A percentile compares a stretch with the other conserved stretches of the same genome.
Evolutionary conservation across 768 basidiomycete species (phyloP).

Genomic region (Hirschioporus abietinus): DNA sequence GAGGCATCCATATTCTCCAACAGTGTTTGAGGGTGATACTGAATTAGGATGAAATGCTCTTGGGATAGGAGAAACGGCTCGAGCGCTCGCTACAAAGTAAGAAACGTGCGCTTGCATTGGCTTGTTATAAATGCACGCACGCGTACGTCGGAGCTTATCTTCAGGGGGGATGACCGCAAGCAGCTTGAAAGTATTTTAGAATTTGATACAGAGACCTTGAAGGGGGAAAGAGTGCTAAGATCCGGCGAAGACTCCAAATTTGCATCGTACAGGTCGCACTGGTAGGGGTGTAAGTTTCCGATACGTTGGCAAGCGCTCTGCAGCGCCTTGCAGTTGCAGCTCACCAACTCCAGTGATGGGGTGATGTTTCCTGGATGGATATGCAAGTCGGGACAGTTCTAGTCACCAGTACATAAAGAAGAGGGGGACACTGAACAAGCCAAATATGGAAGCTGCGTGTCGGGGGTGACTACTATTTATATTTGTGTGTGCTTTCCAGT

Average conservation of each 20-base stretch:
- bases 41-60: neutral
- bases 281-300: no score
- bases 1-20: neutral
- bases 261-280: neutral
- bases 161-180: no score
- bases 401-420: no score
- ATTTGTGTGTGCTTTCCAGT: neutral
- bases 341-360: no score
- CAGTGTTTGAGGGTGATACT: neutral
- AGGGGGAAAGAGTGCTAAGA: neutral
- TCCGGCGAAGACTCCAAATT: neutral
- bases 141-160: no score
- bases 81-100: no score
- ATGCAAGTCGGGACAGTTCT: no score
- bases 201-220: neutral
- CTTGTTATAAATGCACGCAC: neutral
- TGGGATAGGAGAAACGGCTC: neutral
- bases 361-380: no score
- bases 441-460: neutral
- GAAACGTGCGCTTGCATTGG: neutral
- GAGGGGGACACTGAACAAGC: neutral
- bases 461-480: neutral
- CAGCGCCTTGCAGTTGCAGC: no score
- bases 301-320: no score
- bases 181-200: no score